phyloP scores from a whole-genome alignment of 1,284 basidiomycete genomes.

The Tilletiopsis washingtonensis region DNA sequence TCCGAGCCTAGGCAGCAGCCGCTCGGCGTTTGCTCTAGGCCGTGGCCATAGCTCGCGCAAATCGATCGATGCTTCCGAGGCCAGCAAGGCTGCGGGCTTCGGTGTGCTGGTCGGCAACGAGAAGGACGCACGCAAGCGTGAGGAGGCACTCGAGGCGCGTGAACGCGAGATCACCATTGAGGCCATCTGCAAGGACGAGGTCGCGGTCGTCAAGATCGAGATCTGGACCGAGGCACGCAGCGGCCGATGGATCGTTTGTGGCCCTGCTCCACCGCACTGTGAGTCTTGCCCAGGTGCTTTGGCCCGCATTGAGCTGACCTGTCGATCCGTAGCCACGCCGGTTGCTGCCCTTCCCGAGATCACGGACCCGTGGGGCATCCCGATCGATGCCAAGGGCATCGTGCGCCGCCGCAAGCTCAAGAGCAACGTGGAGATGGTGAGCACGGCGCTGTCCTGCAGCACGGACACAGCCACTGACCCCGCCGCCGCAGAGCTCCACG shows the following conservation, averaged over 20 bases:
- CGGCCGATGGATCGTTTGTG: slow-evolving; percentile 11
- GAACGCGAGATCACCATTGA: slow-evolving; percentile 17
- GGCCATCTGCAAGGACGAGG: slow-evolving; percentile 10
- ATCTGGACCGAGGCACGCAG: slow-evolving; percentile 16
- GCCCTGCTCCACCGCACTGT: slow-evolving; percentile 9
- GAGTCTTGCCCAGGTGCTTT: not conserved
- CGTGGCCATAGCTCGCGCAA: not conserved
- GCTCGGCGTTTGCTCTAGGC: not conserved
- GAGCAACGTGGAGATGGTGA: slow-evolving; percentile 12
- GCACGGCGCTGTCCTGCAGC: too few species aligned
- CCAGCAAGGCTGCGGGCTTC: not conserved
- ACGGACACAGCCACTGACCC: too few species aligned
- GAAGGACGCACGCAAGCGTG: slow-evolving; percentile 8
- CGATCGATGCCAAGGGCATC: slow-evolving; percentile 16
- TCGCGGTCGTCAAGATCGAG: slow-evolving; percentile 7
- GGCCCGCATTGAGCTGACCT: not conserved
- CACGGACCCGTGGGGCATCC: slow-evolving; percentile 13
- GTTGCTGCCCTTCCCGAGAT: slow-evolving; percentile 6
- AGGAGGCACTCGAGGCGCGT: slow-evolving; percentile 10
- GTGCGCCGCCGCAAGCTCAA: slow-evolving; percentile 16
- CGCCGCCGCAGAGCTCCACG: not conserved
- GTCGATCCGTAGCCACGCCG: not conserved
- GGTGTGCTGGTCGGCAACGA: slow-evolving; percentile 4
- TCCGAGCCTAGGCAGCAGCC: slow-evolving; percentile 4
- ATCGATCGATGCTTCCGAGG: not conserved